Conservation (phyloP, 495 filamentous ascomycete genomes). For the Cercophora newfieldiana region DNA sequence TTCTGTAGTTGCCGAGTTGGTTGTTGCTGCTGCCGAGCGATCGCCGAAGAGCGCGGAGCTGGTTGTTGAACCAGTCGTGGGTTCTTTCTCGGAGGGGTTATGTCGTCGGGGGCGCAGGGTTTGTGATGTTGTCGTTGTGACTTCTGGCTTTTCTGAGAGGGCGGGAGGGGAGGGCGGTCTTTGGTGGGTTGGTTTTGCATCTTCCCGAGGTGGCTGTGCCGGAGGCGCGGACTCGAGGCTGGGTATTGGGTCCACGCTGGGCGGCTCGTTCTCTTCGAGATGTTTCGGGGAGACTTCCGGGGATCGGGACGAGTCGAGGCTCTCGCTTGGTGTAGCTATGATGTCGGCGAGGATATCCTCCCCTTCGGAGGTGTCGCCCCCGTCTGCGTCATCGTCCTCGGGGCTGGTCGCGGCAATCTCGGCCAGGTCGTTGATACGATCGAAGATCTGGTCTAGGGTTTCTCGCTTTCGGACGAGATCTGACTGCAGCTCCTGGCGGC, state of each 20-base stretch:
- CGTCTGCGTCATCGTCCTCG: conserved; percentile 31
- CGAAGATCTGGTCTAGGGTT: conserved; percentile 56
- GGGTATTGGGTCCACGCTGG: conserved; percentile 13
- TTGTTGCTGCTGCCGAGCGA: conserved; percentile 16
- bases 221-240: conserved; percentile 16
- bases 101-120: conserved; percentile 27
- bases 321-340: conserved; percentile 50
- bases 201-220: not conserved
- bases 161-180: not conserved
- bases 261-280: conserved; percentile 14
- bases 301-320: conserved; percentile 40
- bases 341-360: conserved; percentile 53
- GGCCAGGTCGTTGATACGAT: conserved; percentile 61
- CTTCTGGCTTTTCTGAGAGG: not conserved
- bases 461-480: conserved; percentile 67
- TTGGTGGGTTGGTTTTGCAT: not conserved
- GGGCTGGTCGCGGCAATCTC: conserved; percentile 48
- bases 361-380: conserved; percentile 44
- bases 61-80: conserved; percentile 11
- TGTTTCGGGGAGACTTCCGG: conserved; percentile 26
- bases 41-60: conserved; percentile 41
- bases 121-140: conserved; percentile 21
- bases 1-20: conserved; percentile 49
- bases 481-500: conserved; percentile 64
- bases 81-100: conserved; percentile 20